phyloP scores from a whole-genome alignment of 495 filamentous ascomycete species.

The Aeminium ludgeri region DNA sequence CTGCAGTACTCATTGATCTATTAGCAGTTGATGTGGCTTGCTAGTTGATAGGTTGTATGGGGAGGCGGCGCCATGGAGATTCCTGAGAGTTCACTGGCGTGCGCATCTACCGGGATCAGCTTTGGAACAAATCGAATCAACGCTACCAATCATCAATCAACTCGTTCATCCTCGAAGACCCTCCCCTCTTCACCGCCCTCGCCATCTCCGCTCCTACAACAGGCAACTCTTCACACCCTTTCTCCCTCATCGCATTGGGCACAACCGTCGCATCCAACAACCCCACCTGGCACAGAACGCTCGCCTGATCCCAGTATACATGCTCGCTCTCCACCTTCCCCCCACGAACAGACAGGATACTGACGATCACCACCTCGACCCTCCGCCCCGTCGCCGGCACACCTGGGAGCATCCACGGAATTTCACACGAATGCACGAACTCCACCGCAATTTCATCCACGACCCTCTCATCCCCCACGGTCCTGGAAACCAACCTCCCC shows the following conservation, averaged over 20 bases:
- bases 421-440: constrained; percentile 53
- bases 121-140: too few relatives aligned
- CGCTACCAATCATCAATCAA: constrained; percentile 12
- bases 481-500: constrained; percentile 56
- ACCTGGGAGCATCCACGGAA: constrained; percentile 71
- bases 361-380: constrained; percentile 56
- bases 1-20: too few relatives aligned
- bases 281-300: constrained; percentile 59
- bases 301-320: constrained; percentile 78
- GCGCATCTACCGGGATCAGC: too few relatives aligned
- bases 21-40: too few relatives aligned
- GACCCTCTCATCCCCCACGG: constrained; percentile 42
- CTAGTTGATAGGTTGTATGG: too few relatives aligned
- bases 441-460: constrained; percentile 41
- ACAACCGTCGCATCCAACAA: constrained; percentile 49
- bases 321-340: constrained; percentile 67
- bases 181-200: constrained; percentile 40
- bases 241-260: constrained; percentile 26
- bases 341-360: constrained; percentile 56
- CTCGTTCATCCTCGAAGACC: constrained; percentile 39
- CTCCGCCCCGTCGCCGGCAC: constrained; percentile 51
- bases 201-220: constrained; percentile 53
- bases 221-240: constrained; percentile 46
- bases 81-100: too few relatives aligned
- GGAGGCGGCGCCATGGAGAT: too few relatives aligned